phyloP scores from a whole-genome alignment of 495 filamentous ascomycete genomes.

The Penicillium taxi region DNA sequence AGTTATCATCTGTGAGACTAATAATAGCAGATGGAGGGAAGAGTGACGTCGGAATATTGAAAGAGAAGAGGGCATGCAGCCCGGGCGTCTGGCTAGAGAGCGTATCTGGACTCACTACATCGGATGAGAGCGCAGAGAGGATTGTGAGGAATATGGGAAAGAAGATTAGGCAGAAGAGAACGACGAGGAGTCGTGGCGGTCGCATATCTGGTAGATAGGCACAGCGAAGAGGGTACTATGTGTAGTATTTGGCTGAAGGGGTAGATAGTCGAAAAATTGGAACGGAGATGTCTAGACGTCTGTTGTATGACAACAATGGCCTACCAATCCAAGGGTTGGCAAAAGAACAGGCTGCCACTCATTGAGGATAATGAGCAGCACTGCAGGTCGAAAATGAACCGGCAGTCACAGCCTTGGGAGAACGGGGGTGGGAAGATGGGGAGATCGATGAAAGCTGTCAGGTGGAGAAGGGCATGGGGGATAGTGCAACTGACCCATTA shows the following conservation, averaged over 20 bases:
- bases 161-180: slow-evolving; percentile 48
- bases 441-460: too few relatives aligned
- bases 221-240: not conserved
- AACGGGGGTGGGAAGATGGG: too few relatives aligned
- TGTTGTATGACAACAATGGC: slow-evolving; percentile 21
- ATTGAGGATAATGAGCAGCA: slow-evolving; percentile 31
- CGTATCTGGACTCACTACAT: slow-evolving; percentile 34
- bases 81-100: slow-evolving; percentile 35
- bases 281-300: slow-evolving; percentile 4
- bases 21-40: slow-evolving; percentile 94
- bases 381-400: slow-evolving; percentile 15
- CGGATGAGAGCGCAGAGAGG: slow-evolving; percentile 38
- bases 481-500: too few relatives aligned
- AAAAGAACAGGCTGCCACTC: slow-evolving; percentile 25
- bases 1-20: slow-evolving; percentile 94
- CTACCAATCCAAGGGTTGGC: slow-evolving; percentile 37
- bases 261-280: not conserved
- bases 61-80: slow-evolving; percentile 52
- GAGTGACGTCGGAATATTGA: slow-evolving; percentile 62
- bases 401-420: slow-evolving; percentile 4
- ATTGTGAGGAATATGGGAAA: slow-evolving; percentile 46
- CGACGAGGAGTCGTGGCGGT: slow-evolving; percentile 45
- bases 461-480: too few relatives aligned
- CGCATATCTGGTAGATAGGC: slow-evolving; percentile 40
- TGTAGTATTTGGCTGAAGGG: not conserved